These are phyloP conservation scores for Arthrobotrys megalospora DNA, from an alignment of 2,329 filamentous ascomycete genomes.

Conservation along the genomic window DNA sequence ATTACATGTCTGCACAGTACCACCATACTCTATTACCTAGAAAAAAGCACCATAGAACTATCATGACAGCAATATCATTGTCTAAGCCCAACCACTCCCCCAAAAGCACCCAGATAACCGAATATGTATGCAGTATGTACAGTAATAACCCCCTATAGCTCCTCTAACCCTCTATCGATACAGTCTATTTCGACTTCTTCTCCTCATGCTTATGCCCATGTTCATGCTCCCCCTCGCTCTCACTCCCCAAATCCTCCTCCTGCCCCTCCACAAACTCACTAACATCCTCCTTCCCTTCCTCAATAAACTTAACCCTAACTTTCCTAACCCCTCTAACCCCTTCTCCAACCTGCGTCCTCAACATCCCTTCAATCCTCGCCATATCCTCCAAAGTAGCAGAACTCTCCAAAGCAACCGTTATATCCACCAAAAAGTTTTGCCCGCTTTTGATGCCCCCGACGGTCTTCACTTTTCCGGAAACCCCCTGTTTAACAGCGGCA, in stretches of 20 bases:
- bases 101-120: not conserved
- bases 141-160: not conserved
- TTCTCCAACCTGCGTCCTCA: constrained; percentile 80
- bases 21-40: not conserved
- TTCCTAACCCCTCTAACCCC: constrained; percentile 87
- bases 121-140: not conserved
- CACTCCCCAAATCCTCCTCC: constrained; percentile 74
- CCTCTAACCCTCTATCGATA: constrained; percentile 25
- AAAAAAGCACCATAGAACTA: not conserved
- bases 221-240: constrained; percentile 69
- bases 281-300: constrained; percentile 74
- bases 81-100: not conserved
- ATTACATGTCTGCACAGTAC: no score
- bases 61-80: constrained; percentile 1
- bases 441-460: constrained; percentile 94
- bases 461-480: constrained; percentile 77
- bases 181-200: constrained; percentile 28
- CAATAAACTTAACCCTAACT: constrained; percentile 86
- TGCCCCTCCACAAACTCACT: constrained; percentile 80
- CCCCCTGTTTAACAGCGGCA: constrained; percentile 69
- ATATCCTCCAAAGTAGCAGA: constrained; percentile 82
- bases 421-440: constrained; percentile 93
- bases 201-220: constrained; percentile 50
- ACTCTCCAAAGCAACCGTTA: constrained; percentile 85
- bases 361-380: constrained; percentile 78